Evolutionary conservation across 495 filamentous ascomycete species (phyloP).

Genomic region (Astrothelium subdiscretum): DNA sequence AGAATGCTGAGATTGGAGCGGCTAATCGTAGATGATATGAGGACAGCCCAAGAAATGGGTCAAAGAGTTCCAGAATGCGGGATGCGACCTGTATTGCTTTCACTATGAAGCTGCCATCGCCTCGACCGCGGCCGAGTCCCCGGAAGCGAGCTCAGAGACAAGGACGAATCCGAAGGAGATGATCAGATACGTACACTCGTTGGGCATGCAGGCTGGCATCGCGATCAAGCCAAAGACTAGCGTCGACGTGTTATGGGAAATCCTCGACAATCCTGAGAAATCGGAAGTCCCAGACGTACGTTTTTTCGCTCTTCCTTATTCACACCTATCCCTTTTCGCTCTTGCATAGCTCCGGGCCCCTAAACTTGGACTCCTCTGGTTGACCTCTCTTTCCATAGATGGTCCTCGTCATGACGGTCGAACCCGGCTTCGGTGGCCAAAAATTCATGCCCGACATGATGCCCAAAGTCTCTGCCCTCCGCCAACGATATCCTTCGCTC

Average conservation of each 20-base stretch:
- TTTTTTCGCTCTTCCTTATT: conserved; percentile 6
- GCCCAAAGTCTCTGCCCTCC: conserved; percentile 79
- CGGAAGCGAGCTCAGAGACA: conserved; percentile 49
- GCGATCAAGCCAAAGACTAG: conserved; percentile 89
- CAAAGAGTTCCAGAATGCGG: conserved; percentile 80
- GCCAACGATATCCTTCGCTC: conserved; percentile 73
- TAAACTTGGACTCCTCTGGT: no score
- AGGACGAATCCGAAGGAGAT: conserved; percentile 72
- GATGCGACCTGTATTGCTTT: conserved; percentile 97
- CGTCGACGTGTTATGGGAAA: conserved; percentile 82
- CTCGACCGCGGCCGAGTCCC: conserved; percentile 71
- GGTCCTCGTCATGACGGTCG: conserved; percentile 96
- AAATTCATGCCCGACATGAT: conserved; percentile 95
- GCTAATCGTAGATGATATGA: conserved; percentile 1
- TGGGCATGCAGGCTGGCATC: conserved; percentile 82
- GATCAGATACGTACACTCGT: conserved; percentile 78
- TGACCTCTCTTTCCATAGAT: conserved; percentile 53
- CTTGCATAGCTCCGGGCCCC: not conserved
- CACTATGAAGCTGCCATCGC: conserved; percentile 93
- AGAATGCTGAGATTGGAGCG: conserved; percentile 4
- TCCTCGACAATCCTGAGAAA: conserved; percentile 58
- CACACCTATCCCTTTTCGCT: not conserved
- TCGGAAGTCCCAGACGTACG: conserved; percentile 83
- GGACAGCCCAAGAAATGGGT: conserved; percentile 93
- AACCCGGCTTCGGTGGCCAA: conserved; percentile 95